Percentiles rank a stretch among this genome's conserved stretches.
These are phyloP conservation scores for Cryptococcus neoformans DNA, from an alignment of 1,284 basidiomycete genomes.

Conservation along the genomic window DNA sequence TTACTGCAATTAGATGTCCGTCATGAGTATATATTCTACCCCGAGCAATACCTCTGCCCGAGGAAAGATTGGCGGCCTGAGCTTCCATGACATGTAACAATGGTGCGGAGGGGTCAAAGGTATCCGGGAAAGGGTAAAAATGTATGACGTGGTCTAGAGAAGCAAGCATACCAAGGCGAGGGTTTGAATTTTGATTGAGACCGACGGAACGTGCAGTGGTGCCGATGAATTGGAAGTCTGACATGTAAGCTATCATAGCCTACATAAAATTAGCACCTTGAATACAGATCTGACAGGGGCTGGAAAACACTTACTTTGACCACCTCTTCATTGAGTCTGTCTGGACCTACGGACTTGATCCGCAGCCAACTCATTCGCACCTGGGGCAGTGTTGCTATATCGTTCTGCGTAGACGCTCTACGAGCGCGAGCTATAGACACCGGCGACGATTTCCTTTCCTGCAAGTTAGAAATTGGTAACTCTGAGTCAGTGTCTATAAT, in stretches of 20 bases:
- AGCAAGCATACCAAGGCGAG: conserved; percentile 66
- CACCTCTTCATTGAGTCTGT: conserved; percentile 63
- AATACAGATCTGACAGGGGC: neutral
- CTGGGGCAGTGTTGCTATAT: conserved; percentile 7
- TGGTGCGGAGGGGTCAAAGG: conserved; percentile 75
- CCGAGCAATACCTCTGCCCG: conserved; percentile 69
- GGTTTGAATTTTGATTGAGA: conserved; percentile 52
- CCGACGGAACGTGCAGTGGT: conserved; percentile 64
- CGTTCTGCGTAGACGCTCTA: neutral
- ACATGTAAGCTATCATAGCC: conserved; percentile 83
- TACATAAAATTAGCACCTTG: conserved; percentile 35
- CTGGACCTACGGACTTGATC: conserved; percentile 58
- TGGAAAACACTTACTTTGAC: conserved; percentile 62
- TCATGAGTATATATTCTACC: conserved; percentile 71
- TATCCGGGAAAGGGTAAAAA: conserved; percentile 69
- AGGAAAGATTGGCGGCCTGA: conserved; percentile 57
- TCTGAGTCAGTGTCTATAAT: neutral
- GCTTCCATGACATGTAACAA: conserved; percentile 74
- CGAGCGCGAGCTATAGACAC: conserved; percentile 57
- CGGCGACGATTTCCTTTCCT: conserved; percentile 69
- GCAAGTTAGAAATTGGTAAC: conserved; percentile 4
- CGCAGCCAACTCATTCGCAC: conserved; percentile 73
- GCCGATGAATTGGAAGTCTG: conserved; percentile 74
- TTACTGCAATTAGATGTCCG: conserved; percentile 71
- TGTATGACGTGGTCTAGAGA: conserved; percentile 81